Percentiles rank a stretch among this genome's conserved stretches.
Conservation (phyloP, 1,284 basidiomycete species). For the Pseudomicrostroma phylloplanum region DNA sequence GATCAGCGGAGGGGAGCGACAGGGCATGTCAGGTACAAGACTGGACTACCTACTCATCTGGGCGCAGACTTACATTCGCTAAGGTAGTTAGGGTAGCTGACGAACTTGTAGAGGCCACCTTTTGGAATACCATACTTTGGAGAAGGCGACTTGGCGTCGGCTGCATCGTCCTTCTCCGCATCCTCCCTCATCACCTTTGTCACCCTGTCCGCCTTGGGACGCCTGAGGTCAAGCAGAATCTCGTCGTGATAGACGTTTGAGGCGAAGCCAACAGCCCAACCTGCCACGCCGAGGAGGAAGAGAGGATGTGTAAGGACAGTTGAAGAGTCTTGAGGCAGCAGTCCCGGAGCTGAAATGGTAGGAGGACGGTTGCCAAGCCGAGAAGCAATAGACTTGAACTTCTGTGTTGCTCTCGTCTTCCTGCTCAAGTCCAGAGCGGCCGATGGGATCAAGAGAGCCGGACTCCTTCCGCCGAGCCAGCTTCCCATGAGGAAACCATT, state of each 20-base stretch:
- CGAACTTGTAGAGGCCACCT: conserved; percentile 68
- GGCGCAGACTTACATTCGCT: conserved; percentile 61
- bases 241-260: conserved; percentile 85
- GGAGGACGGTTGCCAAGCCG: not conserved
- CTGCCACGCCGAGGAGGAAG: conserved; percentile 62
- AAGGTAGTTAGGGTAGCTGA: conserved; percentile 89
- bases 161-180: conserved; percentile 1
- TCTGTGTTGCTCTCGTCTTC: not conserved
- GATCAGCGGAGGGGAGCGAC: not conserved
- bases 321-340: conserved; percentile 8
- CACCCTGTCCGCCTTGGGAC: conserved; percentile 8
- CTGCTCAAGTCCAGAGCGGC: not conserved
- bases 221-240: conserved; percentile 67
- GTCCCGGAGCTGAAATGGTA: conserved; percentile 12
- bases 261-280: conserved; percentile 67
- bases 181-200: conserved; percentile 6
- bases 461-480: conserved; percentile 52
- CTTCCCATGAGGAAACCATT: conserved; percentile 68
- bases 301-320: conserved; percentile 22
- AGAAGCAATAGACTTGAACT: not conserved
- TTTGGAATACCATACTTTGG: conserved; percentile 73
- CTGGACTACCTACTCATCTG: not conserved
- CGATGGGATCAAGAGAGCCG: conserved; percentile 24
- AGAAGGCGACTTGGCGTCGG: conserved; percentile 24
- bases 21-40: not conserved